Evolutionary conservation across 768 basidiomycete species (phyloP), one percentile per base, ranked within the genome.

Genomic region (Rhodotorula sphaerocarpa): DNA sequence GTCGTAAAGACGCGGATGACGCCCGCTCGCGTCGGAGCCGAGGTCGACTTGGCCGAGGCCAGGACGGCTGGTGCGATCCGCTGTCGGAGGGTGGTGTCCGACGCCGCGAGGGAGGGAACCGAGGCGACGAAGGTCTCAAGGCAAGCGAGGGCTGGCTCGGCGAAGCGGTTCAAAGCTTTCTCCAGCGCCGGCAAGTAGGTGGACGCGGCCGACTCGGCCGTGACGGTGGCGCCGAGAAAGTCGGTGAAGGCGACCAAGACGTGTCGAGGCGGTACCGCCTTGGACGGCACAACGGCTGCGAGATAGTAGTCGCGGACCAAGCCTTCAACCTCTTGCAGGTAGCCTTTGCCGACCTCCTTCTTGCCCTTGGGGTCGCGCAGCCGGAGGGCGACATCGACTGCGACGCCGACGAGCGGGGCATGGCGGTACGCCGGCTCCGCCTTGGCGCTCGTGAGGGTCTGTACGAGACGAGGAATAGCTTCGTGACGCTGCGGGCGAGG

Each of bases 111-210:
- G 85, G 63, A 1, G 4, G 56, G 46, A 30, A 68, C 61, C 1
- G 61, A 31, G 23, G 44, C 42, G 56, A 48, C 43, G 58, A 58
- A 66, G 18, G 46, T 31, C 50, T 44, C n/a, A 47, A 45, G 33
- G 72, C 81, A 53, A 62, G 78, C 77, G 6, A 93, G 79, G 0
- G 86, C 82, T 45, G 82, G 78, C 74, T 93, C 91, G 0, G 92
- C 90, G 3, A 87, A 86, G 31, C 88, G 83, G 15, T 89, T 75
- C 12, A 93, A 73, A 3, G 87, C 82, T 68, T 89, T 90, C 72
- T 92, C 90, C 42, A 88, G 82, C 0, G 79, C 79, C 0, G 89
- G 88, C 0, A 91, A 75, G 47, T 92, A 76, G 0, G 76, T 75
- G 7, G 77, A 74, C 3, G 74, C 73, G 33, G 90, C 75, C 42